Evolutionary conservation across 192 early-diverging fungal species (phyloP).

Genomic region (Backusella tuberculispora): DNA sequence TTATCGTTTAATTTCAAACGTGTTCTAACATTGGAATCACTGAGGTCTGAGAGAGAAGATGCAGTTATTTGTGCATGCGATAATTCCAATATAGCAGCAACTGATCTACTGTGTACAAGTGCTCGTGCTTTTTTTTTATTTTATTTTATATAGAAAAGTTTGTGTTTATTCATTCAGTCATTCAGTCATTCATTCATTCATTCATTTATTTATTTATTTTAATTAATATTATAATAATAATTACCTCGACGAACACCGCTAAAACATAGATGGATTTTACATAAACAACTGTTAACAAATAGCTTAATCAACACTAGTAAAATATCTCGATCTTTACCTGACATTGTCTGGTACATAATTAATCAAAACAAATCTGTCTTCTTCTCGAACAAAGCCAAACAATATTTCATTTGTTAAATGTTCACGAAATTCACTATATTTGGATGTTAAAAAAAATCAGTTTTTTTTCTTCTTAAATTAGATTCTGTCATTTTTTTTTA

Average conservation of each 20-base stretch:
- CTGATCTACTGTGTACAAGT: slow-evolving; percentile 65
- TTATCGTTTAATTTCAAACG: slow-evolving; percentile 44
- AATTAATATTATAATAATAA: slow-evolving; percentile 10
- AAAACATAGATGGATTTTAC: neutral
- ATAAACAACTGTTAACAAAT: neutral
- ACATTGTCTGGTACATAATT: slow-evolving; percentile 65
- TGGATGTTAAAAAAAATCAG: neutral
- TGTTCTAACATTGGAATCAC: slow-evolving; percentile 45
- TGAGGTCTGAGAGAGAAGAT: slow-evolving; percentile 43
- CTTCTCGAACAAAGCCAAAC: slow-evolving; percentile 62
- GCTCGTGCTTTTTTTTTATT: slow-evolving; percentile 51
- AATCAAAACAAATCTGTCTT: slow-evolving; percentile 58
- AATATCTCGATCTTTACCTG: slow-evolving; percentile 42
- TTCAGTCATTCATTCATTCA: no score
- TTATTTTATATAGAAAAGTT: neutral
- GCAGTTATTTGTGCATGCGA: slow-evolving; percentile 47
- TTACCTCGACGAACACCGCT: slow-evolving; percentile 60
- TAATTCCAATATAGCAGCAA: slow-evolving; percentile 58
- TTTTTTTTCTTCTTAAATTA: no score
- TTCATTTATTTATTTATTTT: neutral
- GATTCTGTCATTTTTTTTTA: neutral
- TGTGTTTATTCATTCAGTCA: slow-evolving; percentile 15
- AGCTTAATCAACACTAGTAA: no score
- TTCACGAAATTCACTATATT: slow-evolving; percentile 50
- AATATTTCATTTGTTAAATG: slow-evolving; percentile 61